Evolutionary conservation across 1,139 yeast species (phyloP).

Genomic region (Wickerhamomyces sp.): DNA sequence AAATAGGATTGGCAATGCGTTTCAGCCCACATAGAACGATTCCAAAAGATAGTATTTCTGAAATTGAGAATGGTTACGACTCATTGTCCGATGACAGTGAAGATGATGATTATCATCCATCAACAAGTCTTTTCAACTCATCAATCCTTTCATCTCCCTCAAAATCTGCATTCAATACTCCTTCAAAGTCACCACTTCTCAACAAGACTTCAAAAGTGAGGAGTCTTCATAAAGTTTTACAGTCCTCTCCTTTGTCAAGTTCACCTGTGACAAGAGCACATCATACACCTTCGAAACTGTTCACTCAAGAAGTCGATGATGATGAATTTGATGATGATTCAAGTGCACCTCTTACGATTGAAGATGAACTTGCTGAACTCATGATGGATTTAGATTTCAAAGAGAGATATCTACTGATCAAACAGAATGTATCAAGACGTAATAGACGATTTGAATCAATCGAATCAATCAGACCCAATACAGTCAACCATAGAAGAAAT

Average conservation of each 20-base stretch:
- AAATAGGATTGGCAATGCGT: conserved; percentile 18
- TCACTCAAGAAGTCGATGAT: conserved; percentile 3
- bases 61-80: conserved; percentile 22
- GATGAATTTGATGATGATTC: not conserved
- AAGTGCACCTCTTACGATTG: not conserved
- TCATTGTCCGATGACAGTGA: conserved; percentile 14
- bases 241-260: conserved; percentile 11
- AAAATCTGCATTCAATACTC: conserved; percentile 6
- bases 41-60: conserved; percentile 12
- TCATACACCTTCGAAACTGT: not conserved
- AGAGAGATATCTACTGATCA: conserved; percentile 17
- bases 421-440: not conserved
- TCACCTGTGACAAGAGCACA: conserved; percentile 2
- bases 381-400: conserved; percentile 19
- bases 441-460: not conserved
- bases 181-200: conserved; percentile 11
- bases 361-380: conserved; percentile 15
- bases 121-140: conserved; percentile 8
- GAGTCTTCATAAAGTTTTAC: not conserved
- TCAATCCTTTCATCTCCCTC: conserved; percentile 7
- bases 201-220: not conserved
- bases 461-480: not conserved
- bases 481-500: not conserved
- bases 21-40: conserved; percentile 25
- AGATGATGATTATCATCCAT: conserved; percentile 11